These are phyloP conservation scores for Cyclotella choctawhatcheeana DNA, from an alignment of 108 stramenopile genomes.

Conservation along the genomic window DNA sequence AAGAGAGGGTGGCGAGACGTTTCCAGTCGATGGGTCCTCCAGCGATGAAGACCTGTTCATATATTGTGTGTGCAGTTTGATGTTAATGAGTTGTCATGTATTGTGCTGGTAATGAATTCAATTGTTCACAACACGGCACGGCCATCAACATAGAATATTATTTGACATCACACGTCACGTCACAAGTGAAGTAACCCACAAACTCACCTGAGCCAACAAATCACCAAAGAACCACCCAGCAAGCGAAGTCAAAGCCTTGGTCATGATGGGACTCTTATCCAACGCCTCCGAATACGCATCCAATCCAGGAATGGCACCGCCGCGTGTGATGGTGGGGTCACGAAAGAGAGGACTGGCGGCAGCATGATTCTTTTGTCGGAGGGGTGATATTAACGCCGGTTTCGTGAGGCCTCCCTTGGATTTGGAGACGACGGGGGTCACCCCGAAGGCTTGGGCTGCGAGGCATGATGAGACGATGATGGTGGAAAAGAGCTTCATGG, in stretches of 20 bases:
- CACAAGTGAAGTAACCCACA: neutral
- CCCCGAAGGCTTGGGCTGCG: constrained; percentile 76
- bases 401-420: constrained; percentile 47
- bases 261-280: constrained; percentile 91
- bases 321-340: constrained; percentile 76
- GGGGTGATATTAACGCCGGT: constrained; percentile 52
- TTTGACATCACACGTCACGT: too few species aligned
- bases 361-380: constrained; percentile 63
- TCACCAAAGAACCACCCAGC: constrained; percentile 97
- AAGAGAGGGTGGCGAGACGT: constrained; percentile 92
- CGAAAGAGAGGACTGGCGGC: constrained; percentile 75
- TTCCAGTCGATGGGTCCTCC: constrained; percentile 92
- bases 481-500: constrained; percentile 83
- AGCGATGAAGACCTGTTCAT: constrained; percentile 86
- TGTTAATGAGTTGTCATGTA: too few species aligned
- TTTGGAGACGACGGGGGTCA: constrained; percentile 54
- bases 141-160: neutral
- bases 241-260: constrained; percentile 95
- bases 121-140: neutral
- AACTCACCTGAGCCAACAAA: constrained; percentile 93
- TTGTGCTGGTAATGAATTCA: too few species aligned
- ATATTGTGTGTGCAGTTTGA: neutral
- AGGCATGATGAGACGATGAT: constrained; percentile 76
- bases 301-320: constrained; percentile 91
- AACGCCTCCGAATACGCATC: constrained; percentile 93